Evolutionary conservation across 2,329 filamentous ascomycete species (phyloP).

Genomic region (Aspergillus ustus): DNA sequence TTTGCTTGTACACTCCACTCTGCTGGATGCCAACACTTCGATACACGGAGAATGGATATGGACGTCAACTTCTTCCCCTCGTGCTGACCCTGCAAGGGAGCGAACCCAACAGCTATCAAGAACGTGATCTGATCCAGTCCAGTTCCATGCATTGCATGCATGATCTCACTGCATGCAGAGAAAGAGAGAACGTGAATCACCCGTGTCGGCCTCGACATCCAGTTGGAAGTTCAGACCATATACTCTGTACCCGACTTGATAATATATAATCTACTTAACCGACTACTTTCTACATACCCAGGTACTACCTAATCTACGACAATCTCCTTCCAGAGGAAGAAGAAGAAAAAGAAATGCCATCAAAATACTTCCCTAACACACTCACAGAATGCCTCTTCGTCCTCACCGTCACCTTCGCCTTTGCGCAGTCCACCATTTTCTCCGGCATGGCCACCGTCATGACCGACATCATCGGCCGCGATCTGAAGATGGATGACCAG

Average conservation of each 20-base stretch:
- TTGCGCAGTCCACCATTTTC: constrained; percentile 65
- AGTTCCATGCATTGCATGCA: neutral
- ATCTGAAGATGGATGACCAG: constrained; percentile 69
- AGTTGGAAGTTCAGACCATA: too few relatives aligned
- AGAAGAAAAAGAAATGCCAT: neutral
- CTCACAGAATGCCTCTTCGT: constrained; percentile 69
- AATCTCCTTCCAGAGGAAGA: too few relatives aligned
- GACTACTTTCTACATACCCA: too few relatives aligned
- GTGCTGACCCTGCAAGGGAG: neutral
- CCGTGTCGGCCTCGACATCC: too few relatives aligned
- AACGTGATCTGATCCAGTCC: neutral
- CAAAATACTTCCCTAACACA: constrained; percentile 59
- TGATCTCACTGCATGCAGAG: neutral
- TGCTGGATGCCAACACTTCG: too few relatives aligned
- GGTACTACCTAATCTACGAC: too few relatives aligned
- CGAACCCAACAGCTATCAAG: neutral
- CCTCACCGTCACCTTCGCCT: constrained; percentile 68
- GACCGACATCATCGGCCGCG: constrained; percentile 63
- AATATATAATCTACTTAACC: too few relatives aligned
- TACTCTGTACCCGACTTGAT: too few relatives aligned
- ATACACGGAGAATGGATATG: too few relatives aligned
- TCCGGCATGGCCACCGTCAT: constrained; percentile 65
- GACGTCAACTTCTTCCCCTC: neutral
- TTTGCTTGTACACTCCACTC: too few relatives aligned
- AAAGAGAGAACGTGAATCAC: neutral